These are phyloP conservation scores for Cercospora nicotianae DNA, from an alignment of 2,329 filamentous ascomycete species.

Conservation along the genomic window DNA sequence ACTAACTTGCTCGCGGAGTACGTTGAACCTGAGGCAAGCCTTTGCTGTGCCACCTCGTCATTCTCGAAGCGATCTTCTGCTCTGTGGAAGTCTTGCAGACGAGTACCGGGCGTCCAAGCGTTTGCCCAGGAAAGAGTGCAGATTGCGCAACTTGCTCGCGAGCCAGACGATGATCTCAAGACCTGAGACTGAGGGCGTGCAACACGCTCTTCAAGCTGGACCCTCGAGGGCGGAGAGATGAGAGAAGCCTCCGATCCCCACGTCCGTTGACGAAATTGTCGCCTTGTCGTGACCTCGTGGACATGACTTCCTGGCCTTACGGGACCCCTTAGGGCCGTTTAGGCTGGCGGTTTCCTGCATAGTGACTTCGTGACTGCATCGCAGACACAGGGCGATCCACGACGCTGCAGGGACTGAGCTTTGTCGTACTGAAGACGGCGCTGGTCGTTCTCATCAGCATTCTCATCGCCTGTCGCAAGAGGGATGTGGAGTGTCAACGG, in stretches of 20 bases:
- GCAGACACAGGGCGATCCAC: neutral
- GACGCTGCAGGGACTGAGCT: neutral
- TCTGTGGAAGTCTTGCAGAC: neutral
- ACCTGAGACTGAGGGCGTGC: neutral
- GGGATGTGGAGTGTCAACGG: neutral
- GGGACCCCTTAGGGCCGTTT: neutral
- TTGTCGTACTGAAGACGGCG: neutral
- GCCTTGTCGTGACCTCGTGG: neutral
- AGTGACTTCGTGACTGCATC: neutral
- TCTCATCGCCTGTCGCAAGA: neutral
- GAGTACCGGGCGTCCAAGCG: neutral
- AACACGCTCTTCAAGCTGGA: neutral
- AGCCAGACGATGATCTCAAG: neutral
- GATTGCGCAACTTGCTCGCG: neutral
- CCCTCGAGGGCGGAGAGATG: neutral
- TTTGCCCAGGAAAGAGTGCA: neutral
- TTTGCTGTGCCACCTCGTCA: neutral
- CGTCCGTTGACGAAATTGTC: neutral
- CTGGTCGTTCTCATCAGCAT: neutral
- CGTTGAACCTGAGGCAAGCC: neutral
- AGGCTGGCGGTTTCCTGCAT: neutral
- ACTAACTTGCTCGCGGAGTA: neutral
- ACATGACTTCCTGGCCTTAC: neutral
- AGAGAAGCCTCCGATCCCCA: neutral
- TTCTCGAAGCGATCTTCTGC: neutral